Evolutionary conservation across 192 early-diverging fungal species (phyloP).

Genomic region (Backusella tuberculispora): DNA sequence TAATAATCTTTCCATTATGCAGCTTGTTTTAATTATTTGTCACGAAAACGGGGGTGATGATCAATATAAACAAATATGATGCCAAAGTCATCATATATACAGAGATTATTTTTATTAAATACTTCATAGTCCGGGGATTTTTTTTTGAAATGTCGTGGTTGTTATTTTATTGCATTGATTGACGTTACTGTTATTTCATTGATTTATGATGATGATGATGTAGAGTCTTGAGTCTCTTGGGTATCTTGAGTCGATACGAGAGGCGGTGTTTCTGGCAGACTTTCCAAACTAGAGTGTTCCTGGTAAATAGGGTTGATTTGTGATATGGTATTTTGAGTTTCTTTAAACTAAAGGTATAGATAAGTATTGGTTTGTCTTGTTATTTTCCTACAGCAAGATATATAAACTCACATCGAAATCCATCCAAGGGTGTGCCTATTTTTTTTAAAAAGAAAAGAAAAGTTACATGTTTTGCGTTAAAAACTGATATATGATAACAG

Average conservation of each 20-base stretch:
- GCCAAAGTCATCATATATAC: neutral
- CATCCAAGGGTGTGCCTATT: neutral
- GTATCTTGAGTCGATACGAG: neutral
- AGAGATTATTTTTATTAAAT: neutral
- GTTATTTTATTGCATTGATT: neutral
- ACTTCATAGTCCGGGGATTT: neutral
- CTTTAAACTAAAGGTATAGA: neutral
- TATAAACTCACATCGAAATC: neutral
- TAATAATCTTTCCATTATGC: neutral
- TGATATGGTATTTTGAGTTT: neutral
- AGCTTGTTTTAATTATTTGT: neutral
- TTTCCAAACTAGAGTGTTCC: neutral
- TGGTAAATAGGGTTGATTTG: slow-evolving; percentile 1
- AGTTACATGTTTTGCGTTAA: neutral
- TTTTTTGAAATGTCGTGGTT: neutral
- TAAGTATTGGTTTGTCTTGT: neutral
- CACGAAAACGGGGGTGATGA: neutral
- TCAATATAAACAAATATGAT: neutral
- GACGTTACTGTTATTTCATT: neutral
- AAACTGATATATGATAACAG: neutral
- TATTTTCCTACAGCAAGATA: neutral
- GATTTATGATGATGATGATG: neutral
- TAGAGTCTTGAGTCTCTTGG: neutral
- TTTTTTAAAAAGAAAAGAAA: neutral
- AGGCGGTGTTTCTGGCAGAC: neutral